Evolutionary conservation across 208 protist species (phyloP).

Genomic region (Endotrypanum monterogeii): DNA sequence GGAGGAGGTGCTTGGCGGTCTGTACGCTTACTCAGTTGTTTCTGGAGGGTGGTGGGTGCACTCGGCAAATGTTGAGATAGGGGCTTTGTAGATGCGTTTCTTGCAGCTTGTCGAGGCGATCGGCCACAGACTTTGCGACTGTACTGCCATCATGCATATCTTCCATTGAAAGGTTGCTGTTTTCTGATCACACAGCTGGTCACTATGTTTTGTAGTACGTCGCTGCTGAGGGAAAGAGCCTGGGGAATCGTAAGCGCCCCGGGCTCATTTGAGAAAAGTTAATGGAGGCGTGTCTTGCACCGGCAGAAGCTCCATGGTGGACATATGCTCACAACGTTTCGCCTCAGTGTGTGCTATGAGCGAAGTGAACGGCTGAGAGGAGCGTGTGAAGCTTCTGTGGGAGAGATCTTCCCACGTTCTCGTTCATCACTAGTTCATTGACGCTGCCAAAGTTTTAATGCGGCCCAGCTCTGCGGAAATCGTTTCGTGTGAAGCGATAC

Average conservation of each 20-base stretch:
- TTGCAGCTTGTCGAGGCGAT: slow-evolving; percentile 89
- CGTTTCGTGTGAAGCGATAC: slow-evolving; percentile 93
- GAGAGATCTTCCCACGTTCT: slow-evolving; percentile 50
- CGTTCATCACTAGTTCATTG: slow-evolving; percentile 63
- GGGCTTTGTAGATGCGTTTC: slow-evolving; percentile 69
- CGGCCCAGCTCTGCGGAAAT: slow-evolving; percentile 79
- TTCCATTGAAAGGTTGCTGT: slow-evolving; percentile 68
- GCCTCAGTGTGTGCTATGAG: slow-evolving; percentile 54
- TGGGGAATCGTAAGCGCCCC: slow-evolving; percentile 70
- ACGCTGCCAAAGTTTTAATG: slow-evolving; percentile 69
- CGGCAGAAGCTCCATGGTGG: slow-evolving; percentile 54
- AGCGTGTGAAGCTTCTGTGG: slow-evolving; percentile 45
- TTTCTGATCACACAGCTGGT: slow-evolving; percentile 74
- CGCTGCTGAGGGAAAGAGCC: slow-evolving; percentile 81
- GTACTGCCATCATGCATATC: slow-evolving; percentile 67
- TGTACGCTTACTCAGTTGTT: slow-evolving; percentile 66
- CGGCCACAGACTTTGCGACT: slow-evolving; percentile 88
- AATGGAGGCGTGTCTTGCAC: slow-evolving; percentile 56
- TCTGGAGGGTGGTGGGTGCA: slow-evolving; percentile 67
- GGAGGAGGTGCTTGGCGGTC: slow-evolving; percentile 79
- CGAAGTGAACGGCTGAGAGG: slow-evolving; percentile 58
- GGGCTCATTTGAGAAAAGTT: slow-evolving; percentile 87
- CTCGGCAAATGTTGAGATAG: slow-evolving; percentile 66
- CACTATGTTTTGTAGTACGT: slow-evolving; percentile 91
- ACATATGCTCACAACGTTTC: slow-evolving; percentile 66